Evolutionary conservation across 192 early-diverging fungal species (phyloP), one percentile per base, ranked within the genome.

Genomic region (Martensiomyces pterosporus): DNA sequence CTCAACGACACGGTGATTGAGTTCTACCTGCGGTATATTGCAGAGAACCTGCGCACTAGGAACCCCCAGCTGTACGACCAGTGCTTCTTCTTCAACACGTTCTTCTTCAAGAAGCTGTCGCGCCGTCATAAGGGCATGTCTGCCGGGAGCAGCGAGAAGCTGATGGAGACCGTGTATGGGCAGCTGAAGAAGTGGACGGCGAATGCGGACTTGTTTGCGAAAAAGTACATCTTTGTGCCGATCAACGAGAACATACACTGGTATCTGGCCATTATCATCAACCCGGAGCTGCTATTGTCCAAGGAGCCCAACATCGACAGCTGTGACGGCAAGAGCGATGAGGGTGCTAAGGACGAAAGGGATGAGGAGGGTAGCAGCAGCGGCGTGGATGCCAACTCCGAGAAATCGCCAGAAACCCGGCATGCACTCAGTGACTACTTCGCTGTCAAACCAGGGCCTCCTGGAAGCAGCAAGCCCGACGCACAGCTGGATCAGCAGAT

Each of bases 161-260:
- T 79, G 62, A 24, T 55, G 39, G 17, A 52, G 19, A 17, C 47
- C 18, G 67, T 81, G 52, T 88, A 88, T 49, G 73, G 75, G 25
- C 64, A 74, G 24, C 84, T 95, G 17, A 81, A 84, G 61, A 80
- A 77, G 57, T 92, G 88, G 88, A 92, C 89, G 2, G 67, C 81
- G 32, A 82, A 69, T 16, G 72, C 89, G 22, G 78, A 91, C 54
- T 52, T 95, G 6, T 91, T 95, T 55, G 58, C 64, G 3, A 89
- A 85, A 49, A 77, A 79, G 26, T 88, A 82, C 51, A 72, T 92
- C 32, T 76, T 95, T 57, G 74, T 95, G 12, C 92, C 92, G 10
- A 89, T 95, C 56, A 85, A 92, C 62, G 90, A 95, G 62, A 81
- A 87, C 79, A 71, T 86, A 33, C 93, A 95, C 47, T 95, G 93